Evolutionary conservation across 768 basidiomycete species (phyloP), one percentile per base, ranked within the genome.

Genomic region (Suillus lakei): DNA sequence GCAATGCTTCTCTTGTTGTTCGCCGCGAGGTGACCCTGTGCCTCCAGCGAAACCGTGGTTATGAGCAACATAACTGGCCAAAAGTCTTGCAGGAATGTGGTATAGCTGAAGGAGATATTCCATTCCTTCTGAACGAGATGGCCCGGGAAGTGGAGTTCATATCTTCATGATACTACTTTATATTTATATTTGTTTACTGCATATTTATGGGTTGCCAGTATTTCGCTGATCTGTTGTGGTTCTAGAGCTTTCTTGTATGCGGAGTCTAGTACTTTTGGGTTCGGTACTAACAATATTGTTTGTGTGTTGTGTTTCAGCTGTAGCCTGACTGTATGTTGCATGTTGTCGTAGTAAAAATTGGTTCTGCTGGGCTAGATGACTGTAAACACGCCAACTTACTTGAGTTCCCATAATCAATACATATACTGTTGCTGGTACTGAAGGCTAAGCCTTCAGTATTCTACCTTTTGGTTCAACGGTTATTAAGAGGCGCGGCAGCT

Each of bases 41-140:
- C 62, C 68, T 78, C 61, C 38, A 60, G 39, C 75, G 64, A 34
- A 23, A 67, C 6, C 64, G 34, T 23, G 76, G 73, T 3, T 76
- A 73, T 32, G 76, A 78, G 15, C 70, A 69, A 23, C 62, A 69
- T 2, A 73, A 75, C 61, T 76, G 76, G 76, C 65, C 72, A 36
- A 59, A 60, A 6, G 68, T 69, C 13, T 71, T 76, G 32, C 68
- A 65, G 61, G 69, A 69, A 16, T 73, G 68, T 34, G 69, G 69
- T 26, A 36, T 76, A 58, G 67, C 65, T 28, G 32, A 55, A 3
- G 68, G 68, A 13, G 67, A 67, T 3, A 66, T 66, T 7, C 65
- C 54, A 21, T 64, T 64, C 28, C 55, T 76, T 59, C 64, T 78
- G 32, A 66, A 70, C 26, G 75, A 71, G 62, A 78, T 76, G 75